Conservation (phyloP, 2,329 filamentous ascomycete genomes). For the Blastomyces gilchristii region DNA sequence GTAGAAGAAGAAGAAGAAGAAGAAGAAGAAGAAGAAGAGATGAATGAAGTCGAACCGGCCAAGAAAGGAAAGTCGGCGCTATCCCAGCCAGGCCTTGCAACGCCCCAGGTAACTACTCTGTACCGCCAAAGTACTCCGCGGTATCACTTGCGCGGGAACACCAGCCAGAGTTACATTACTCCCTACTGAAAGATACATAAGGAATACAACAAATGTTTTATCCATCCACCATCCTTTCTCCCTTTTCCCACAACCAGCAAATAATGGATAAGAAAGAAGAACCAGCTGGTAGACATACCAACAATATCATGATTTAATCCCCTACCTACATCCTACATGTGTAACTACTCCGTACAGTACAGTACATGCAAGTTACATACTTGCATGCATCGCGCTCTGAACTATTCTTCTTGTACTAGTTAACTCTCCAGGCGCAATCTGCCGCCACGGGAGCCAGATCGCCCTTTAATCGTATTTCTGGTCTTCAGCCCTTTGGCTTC, state of each 20-base stretch:
- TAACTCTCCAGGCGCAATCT: neutral
- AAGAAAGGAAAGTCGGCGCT: neutral
- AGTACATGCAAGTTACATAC: neutral
- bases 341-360: neutral
- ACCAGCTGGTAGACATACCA: neutral
- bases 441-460: neutral
- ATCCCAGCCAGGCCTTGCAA: neutral
- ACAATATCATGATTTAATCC: neutral
- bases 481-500: neutral
- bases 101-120: neutral
- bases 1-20: neutral
- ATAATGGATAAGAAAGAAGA: neutral
- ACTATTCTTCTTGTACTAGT: no score
- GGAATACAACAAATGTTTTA: neutral
- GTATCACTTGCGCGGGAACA: neutral
- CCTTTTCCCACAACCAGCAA: neutral
- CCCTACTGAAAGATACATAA: neutral
- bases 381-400: neutral
- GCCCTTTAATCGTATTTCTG: neutral
- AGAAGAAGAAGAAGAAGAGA: neutral
- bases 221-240: neutral
- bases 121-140: neutral
- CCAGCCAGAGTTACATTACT: neutral
- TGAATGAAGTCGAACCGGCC: neutral
- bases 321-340: neutral